Conservation (phyloP, 495 filamentous ascomycete species). For the Cercophora samala region DNA sequence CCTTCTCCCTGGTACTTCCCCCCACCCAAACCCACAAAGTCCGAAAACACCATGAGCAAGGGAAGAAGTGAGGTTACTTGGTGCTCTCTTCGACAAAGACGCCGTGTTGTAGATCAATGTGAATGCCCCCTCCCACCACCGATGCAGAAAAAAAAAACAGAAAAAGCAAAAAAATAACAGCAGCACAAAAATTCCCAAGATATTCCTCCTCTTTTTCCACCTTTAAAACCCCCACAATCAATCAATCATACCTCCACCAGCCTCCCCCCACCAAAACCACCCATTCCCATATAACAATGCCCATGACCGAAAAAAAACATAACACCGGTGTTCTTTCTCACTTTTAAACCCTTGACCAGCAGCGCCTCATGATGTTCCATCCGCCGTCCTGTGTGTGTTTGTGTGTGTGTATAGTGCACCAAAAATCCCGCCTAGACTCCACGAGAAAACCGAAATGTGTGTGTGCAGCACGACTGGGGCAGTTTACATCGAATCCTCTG, state of each 20-base stretch:
- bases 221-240: background rate
- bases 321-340: background rate
- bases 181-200: background rate
- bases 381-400: background rate
- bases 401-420: background rate
- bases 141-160: background rate
- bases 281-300: background rate
- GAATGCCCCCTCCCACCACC: background rate
- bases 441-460: background rate
- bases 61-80: slow-evolving; percentile 11
- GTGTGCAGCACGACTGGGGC: background rate
- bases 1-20: background rate
- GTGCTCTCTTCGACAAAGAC: background rate
- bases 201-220: background rate
- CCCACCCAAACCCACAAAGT: background rate
- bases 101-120: background rate
- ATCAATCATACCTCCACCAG: no score
- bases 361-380: background rate
- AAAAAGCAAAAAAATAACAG: background rate
- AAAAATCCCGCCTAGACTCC: background rate
- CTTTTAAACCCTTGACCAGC: background rate
- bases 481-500: background rate
- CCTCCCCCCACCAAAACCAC: background rate
- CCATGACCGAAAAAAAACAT: background rate
- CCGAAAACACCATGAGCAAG: slow-evolving; percentile 12